Evolutionary conservation across 768 basidiomycete species (phyloP).

Genomic region (Hericium rajendrae): DNA sequence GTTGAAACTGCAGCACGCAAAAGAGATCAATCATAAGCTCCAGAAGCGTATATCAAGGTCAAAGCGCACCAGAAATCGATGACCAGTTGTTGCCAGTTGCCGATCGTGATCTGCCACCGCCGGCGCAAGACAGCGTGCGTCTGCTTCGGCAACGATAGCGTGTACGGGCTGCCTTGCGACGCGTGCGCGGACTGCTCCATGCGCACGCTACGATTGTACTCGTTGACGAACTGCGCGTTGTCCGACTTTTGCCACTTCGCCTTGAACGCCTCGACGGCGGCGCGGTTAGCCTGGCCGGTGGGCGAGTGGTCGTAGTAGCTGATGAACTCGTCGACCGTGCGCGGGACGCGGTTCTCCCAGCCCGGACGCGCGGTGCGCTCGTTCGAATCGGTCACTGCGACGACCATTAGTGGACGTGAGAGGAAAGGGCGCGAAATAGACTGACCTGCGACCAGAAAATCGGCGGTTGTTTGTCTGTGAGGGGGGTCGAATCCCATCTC

Average conservation of each 20-base stretch:
- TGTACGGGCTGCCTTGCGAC: constrained; percentile 28
- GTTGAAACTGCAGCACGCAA: constrained; percentile 32
- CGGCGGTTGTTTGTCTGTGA: constrained; percentile 23
- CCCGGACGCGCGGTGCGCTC: constrained; percentile 42
- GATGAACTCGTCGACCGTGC: constrained; percentile 48
- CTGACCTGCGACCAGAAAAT: constrained; percentile 42
- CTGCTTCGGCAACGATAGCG: constrained; percentile 27
- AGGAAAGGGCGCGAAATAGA: background rate
- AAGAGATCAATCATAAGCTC: background rate
- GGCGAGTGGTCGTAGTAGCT: constrained; percentile 24
- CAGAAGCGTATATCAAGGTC: background rate
- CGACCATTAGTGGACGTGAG: background rate
- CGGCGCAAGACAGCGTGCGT: constrained; percentile 25
- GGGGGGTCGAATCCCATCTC: constrained; percentile 40
- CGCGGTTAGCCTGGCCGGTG: constrained; percentile 32
- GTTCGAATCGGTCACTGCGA: constrained; percentile 46
- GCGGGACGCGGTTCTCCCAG: constrained; percentile 32
- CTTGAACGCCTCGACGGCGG: constrained; percentile 37
- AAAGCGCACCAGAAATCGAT: constrained; percentile 18
- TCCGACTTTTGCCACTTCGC: background rate
- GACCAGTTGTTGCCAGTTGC: constrained; percentile 20
- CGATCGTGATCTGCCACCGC: constrained; percentile 26
- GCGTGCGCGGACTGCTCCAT: constrained; percentile 39
- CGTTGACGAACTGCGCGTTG: constrained; percentile 30
- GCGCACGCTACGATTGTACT: constrained; percentile 28